phyloP scores from a whole-genome alignment of 2,329 filamentous ascomycete species.

The Trichoderma afroharzianum region DNA sequence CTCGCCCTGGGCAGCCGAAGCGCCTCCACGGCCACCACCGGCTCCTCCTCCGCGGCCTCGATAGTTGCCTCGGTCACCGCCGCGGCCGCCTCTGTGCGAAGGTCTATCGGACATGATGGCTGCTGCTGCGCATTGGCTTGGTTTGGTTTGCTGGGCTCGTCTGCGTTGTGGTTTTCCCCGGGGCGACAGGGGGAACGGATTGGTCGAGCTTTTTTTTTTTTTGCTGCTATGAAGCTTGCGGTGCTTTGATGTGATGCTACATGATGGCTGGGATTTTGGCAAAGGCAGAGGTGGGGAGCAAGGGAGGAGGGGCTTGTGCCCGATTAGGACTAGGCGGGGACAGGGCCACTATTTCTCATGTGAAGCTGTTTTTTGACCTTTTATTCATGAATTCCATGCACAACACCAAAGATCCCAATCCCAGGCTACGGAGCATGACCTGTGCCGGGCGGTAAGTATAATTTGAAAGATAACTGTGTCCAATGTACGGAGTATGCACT shows the following conservation, averaged over 20 bases:
- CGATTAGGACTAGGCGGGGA: neutral
- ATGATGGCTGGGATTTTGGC: neutral
- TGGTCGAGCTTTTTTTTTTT: neutral
- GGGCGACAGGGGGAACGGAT: neutral
- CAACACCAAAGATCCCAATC: neutral
- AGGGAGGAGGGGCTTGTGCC: neutral
- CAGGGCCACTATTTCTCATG: neutral
- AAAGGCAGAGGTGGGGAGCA: neutral
- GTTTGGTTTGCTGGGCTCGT: neutral
- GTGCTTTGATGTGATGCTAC: neutral
- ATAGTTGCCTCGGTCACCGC: conserved; percentile 40
- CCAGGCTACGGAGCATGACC: no score
- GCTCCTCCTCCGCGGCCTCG: conserved; percentile 45
- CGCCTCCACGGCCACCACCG: conserved; percentile 44
- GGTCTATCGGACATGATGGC: conserved; percentile 49
- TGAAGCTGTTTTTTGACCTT: neutral
- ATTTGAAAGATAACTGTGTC: no score
- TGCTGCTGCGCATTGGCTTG: conserved; percentile 23
- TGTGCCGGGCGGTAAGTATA: no score
- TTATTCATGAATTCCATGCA: neutral
- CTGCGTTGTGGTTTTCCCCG: neutral
- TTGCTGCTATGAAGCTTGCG: neutral
- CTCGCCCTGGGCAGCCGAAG: conserved; percentile 55
- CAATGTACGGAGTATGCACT: no score
- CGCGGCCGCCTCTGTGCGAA: conserved; percentile 44